These are phyloP conservation scores for Curvularia verruculosa DNA, from an alignment of 2,329 filamentous ascomycete genomes.

Conservation along the genomic window DNA sequence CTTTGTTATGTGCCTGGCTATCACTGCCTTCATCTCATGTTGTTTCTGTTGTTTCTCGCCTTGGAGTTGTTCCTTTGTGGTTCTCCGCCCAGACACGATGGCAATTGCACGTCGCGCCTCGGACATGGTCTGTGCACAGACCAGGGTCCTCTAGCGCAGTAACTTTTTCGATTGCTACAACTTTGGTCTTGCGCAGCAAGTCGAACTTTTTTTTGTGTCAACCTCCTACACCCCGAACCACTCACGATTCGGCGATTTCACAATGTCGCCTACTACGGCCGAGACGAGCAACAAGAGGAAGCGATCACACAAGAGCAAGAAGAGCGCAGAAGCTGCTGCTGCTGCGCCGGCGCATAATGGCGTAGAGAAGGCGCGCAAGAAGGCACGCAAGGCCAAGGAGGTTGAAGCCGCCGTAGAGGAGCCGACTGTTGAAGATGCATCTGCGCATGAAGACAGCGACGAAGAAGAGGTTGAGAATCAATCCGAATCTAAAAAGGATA, in stretches of 20 bases:
- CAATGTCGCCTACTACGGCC: slow-evolving; percentile 48
- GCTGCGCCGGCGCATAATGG: slow-evolving; percentile 22
- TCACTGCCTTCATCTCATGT: too few relatives aligned
- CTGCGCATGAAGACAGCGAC: slow-evolving; percentile 44
- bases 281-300: slow-evolving; percentile 55
- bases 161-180: slow-evolving; percentile 14
- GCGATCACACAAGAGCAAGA: slow-evolving; percentile 53
- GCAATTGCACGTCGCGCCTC: slow-evolving; percentile 4
- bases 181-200: slow-evolving; percentile 13
- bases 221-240: background rate
- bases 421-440: slow-evolving; percentile 23
- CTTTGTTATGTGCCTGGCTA: background rate
- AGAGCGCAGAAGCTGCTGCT: slow-evolving; percentile 33
- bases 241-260: slow-evolving; percentile 16
- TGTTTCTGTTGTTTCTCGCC: too few relatives aligned
- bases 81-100: background rate
- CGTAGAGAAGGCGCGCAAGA: slow-evolving; percentile 40
- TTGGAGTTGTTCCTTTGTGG: background rate
- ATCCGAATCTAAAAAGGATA: slow-evolving; percentile 2
- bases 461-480: slow-evolving; percentile 43
- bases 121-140: background rate
- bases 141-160: slow-evolving; percentile 16
- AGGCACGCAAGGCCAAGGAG: slow-evolving; percentile 47
- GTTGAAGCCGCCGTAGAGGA: slow-evolving; percentile 45
- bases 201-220: slow-evolving; percentile 13